These are phyloP conservation scores for Neophaeococcomyces aloes DNA, from an alignment of 2,329 filamentous ascomycete species.

Conservation along the genomic window DNA sequence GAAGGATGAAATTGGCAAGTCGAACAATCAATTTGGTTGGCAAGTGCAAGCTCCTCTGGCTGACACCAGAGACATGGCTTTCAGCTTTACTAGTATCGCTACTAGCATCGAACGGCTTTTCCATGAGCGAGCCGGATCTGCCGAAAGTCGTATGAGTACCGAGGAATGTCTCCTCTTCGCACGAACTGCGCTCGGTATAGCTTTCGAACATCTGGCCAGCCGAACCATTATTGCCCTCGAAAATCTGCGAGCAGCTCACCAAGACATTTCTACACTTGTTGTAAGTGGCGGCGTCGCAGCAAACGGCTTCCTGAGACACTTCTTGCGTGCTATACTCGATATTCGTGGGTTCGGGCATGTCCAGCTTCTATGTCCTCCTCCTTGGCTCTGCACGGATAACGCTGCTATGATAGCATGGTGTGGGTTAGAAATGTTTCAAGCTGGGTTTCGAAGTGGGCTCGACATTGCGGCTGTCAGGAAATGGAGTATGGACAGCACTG, in stretches of 20 bases:
- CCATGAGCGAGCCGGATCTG: constrained; percentile 21
- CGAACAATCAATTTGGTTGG: constrained; percentile 52
- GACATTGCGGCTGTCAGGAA: constrained; percentile 51
- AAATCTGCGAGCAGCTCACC: constrained; percentile 22
- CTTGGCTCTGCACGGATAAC: constrained; percentile 78
- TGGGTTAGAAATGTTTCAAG: constrained; percentile 81
- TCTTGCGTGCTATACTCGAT: constrained; percentile 53
- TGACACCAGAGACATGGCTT: constrained; percentile 49
- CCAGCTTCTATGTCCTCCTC: constrained; percentile 61
- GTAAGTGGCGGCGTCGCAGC: constrained; percentile 85
- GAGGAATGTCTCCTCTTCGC: constrained; percentile 61
- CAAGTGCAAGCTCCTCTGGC: constrained; percentile 56
- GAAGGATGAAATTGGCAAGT: constrained; percentile 47
- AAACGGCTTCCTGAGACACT: constrained; percentile 64
- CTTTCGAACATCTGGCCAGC: constrained; percentile 77
- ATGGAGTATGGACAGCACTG: constrained; percentile 61
- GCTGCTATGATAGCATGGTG: constrained; percentile 97
- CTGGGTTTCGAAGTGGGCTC: constrained; percentile 58
- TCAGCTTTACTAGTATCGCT: constrained; percentile 64
- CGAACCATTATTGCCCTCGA: constrained; percentile 62
- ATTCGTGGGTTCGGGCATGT: constrained; percentile 55
- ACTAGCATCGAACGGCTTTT: constrained; percentile 53
- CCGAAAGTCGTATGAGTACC: constrained; percentile 23
- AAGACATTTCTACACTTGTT: constrained; percentile 54
- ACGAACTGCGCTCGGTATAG: constrained; percentile 61